Evolutionary conservation across 257 asterid species (phyloP), one percentile per base, ranked within the genome.

Genomic region (Capsicum baccatum): DNA sequence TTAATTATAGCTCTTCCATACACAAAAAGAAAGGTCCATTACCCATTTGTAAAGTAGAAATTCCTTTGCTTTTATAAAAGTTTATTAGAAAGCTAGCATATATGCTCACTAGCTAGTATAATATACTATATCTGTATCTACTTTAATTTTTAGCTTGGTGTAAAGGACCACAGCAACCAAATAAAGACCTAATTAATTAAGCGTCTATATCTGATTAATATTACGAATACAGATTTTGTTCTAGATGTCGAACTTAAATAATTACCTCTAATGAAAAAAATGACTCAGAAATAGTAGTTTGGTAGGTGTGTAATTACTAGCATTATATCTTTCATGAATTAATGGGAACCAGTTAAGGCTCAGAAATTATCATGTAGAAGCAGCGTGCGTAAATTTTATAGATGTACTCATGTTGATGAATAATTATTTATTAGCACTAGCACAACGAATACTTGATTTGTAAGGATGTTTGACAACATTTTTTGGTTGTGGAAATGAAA

Each of bases 31-130:
- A 83, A 88, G 70, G 85, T 63, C 66, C 6, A 60, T 19, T 88
- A 92, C 86, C 90, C 79, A 89, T 79, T 92, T 87, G 94, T 92
- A 91, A 92, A 92, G 94, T 37, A 0, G 52, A 33, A 88, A 83
- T 88, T 89, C 86, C 50, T 68, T 76, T 83, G 68, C 83, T 85
- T 92, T 86, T 86, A 56, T 58, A 85, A 93, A 93, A 88, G 92
- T 85, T 79, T 15, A 26, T n/a, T 80, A 5, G 6, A 87, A 81
- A 88, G 33, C 33, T 26, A 26, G 91, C 90, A 90, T 84, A 85
- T 83, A 35, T 86, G 84, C 84, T 66, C 84, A 42, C 74, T 33
- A 8, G 73, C 74, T 33, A 8, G 73, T 80, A 39, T 42, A 80
- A 6, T 44, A 47, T 33, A 66, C 26, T 37, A 42, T 57, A 47